A percentile compares a stretch with the other conserved stretches of the same genome.
These are phyloP conservation scores for Echium plantagineum DNA, from an alignment of 257 asterid genomes.

Conservation along the genomic window DNA sequence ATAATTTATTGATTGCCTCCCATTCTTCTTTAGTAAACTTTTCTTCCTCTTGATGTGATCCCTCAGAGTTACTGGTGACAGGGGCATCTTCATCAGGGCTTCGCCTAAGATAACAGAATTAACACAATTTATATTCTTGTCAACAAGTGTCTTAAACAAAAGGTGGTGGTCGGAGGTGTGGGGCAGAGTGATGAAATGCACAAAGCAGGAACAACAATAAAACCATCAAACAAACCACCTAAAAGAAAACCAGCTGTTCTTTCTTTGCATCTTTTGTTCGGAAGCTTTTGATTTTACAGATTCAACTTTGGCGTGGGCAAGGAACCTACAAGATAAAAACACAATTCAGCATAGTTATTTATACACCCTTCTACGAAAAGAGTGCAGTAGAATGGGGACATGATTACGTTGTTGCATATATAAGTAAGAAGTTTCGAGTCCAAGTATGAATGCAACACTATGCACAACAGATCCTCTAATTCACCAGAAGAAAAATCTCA, in stretches of 20 bases:
- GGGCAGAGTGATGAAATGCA: not conserved
- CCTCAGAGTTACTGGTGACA: conserved; percentile 39
- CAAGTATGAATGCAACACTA: not conserved
- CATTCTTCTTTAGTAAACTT: conserved; percentile 89
- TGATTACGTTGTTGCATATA: not conserved
- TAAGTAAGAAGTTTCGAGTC: not conserved
- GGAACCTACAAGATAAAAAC: conserved; percentile 52
- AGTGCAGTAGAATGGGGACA: not conserved
- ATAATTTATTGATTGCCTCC: conserved; percentile 89
- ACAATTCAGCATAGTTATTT: not conserved
- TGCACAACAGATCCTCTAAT: not conserved
- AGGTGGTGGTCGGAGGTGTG: conserved; percentile 4
- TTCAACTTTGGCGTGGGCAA: conserved; percentile 95
- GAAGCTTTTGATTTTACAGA: conserved; percentile 93
- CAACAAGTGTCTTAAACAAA: conserved; percentile 1
- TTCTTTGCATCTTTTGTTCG: conserved; percentile 58
- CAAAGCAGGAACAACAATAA: conserved; percentile 5
- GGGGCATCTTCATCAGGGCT: conserved; percentile 51
- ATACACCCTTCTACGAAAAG: not conserved
- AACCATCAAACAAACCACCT: conserved; percentile 51
- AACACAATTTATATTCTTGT: conserved; percentile 2
- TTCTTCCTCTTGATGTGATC: conserved; percentile 57
- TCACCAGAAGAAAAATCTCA: not conserved
- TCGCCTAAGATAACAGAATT: conserved; percentile 38
- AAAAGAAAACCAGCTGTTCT: conserved; percentile 81